These are phyloP conservation scores for Middelhovenomyces tepae DNA, from an alignment of 805 yeast species.

Conservation along the genomic window DNA sequence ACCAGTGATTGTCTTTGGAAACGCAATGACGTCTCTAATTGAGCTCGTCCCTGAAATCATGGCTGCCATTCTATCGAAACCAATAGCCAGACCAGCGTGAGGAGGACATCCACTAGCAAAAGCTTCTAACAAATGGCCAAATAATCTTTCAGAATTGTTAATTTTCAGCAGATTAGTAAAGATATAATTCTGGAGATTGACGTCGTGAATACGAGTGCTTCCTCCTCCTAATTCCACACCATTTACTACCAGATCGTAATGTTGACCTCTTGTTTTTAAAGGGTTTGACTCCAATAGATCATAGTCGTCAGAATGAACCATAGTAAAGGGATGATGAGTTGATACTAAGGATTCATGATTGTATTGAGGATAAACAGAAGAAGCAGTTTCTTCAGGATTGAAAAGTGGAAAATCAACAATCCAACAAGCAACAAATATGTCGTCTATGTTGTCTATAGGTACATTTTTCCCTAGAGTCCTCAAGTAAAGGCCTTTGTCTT, in stretches of 20 bases:
- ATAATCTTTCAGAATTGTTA: conserved; percentile 46
- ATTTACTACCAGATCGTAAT: conserved; percentile 86
- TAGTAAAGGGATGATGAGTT: conserved; percentile 97
- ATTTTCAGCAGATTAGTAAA: conserved; percentile 59
- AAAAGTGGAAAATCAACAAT: conserved; percentile 89
- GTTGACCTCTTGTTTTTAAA: conserved; percentile 70
- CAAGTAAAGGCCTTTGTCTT: conserved; percentile 41
- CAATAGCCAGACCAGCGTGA: conserved; percentile 94
- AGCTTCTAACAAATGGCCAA: conserved; percentile 81
- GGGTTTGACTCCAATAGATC: conserved; percentile 46
- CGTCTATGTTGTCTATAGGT: conserved; percentile 1
- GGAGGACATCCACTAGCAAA: conserved; percentile 94
- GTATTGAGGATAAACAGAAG: conserved; percentile 50
- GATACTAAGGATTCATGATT: conserved; percentile 43
- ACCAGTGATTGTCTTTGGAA: conserved; percentile 89
- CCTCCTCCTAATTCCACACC: conserved; percentile 98
- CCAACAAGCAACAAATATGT: conserved; percentile 44
- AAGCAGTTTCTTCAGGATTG: conserved; percentile 51
- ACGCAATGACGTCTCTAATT: conserved; percentile 89
- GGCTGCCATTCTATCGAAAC: conserved; percentile 88
- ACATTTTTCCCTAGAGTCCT: conserved; percentile 13
- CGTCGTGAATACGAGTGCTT: conserved; percentile 86
- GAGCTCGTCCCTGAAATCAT: conserved; percentile 71
- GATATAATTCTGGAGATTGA: conserved; percentile 64
- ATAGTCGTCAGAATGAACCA: conserved; percentile 70